Evolutionary conservation across 768 basidiomycete species (phyloP).

Genomic region (Suillus subaureus): DNA sequence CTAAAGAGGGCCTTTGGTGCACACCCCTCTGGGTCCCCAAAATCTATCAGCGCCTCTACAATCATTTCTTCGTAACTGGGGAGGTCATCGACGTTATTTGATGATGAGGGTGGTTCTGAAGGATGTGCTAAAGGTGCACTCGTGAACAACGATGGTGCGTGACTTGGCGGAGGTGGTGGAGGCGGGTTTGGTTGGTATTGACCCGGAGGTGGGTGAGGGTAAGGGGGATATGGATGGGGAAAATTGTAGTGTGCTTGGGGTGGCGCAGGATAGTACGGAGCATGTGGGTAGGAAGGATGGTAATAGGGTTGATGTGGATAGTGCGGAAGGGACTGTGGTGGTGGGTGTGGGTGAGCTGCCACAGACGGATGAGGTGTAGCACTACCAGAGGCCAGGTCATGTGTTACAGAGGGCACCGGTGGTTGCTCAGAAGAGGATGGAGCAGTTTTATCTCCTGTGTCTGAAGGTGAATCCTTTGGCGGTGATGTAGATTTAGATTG

Average conservation of each 20-base stretch:
- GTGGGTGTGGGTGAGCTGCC: constrained; percentile 21
- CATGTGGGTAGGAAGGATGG: constrained; percentile 63
- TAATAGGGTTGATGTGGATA: constrained; percentile 61
- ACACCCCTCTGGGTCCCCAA: constrained; percentile 70
- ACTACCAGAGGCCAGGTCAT: constrained; percentile 17
- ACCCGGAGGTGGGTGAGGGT: constrained; percentile 32
- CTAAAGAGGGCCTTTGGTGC: constrained; percentile 82
- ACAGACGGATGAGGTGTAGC: constrained; percentile 29
- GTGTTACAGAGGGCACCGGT: constrained; percentile 19
- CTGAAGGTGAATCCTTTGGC: constrained; percentile 31
- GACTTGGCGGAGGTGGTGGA: constrained; percentile 34
- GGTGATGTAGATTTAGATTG: constrained; percentile 3
- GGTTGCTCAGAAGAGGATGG: constrained; percentile 18
- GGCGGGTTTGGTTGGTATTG: constrained; percentile 33
- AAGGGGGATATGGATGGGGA: constrained; percentile 38
- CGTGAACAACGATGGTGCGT: constrained; percentile 22
- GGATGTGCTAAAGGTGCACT: constrained; percentile 30
- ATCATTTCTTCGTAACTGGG: constrained; percentile 95
- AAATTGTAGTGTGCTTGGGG: constrained; percentile 41
- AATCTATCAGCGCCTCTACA: constrained; percentile 71
- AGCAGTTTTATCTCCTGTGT: constrained; percentile 15
- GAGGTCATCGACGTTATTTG: constrained; percentile 49
- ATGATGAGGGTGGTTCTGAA: constrained; percentile 22
- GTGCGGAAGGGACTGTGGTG: constrained; percentile 29
- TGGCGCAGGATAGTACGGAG: constrained; percentile 62